Evolutionary conservation across 2,329 filamentous ascomycete species (phyloP).

Genomic region (Stagonosporopsis rhizophila): DNA sequence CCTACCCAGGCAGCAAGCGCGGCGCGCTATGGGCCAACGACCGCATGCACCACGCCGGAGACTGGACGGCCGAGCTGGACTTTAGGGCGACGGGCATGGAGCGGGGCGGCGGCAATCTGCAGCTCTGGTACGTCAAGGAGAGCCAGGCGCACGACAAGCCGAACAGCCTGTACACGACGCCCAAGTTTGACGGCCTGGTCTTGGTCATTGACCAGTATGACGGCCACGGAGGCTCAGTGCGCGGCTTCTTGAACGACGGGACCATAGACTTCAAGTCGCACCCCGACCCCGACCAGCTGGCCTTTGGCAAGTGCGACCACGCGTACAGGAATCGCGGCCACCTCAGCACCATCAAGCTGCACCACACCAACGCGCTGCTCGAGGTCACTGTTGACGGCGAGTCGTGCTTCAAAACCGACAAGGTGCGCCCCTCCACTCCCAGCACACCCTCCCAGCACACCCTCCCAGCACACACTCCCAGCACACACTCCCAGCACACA

Average conservation of each 20-base stretch:
- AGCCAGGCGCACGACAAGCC: slow-evolving; percentile 70
- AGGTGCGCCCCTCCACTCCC: slow-evolving; percentile 47
- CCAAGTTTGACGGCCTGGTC: slow-evolving; percentile 87
- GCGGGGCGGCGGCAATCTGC: slow-evolving; percentile 84
- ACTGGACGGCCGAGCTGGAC: slow-evolving; percentile 84
- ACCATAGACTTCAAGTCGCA: slow-evolving; percentile 78
- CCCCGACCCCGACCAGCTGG: slow-evolving; percentile 78
- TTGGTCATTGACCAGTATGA: slow-evolving; percentile 86
- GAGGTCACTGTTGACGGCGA: slow-evolving; percentile 81
- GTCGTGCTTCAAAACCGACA: slow-evolving; percentile 82
- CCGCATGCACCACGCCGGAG: slow-evolving; percentile 63
- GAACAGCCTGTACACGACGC: slow-evolving; percentile 82
- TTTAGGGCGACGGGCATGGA: slow-evolving; percentile 89
- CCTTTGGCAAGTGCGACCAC: slow-evolving; percentile 93
- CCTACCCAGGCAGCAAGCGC: slow-evolving; percentile 83
- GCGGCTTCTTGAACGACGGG: slow-evolving; percentile 95
- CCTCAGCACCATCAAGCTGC: slow-evolving; percentile 80
- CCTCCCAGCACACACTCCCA: not conserved
- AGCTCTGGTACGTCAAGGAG: slow-evolving; percentile 86
- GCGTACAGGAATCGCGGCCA: slow-evolving; percentile 89
- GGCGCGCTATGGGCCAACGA: slow-evolving; percentile 82
- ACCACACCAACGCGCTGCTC: slow-evolving; percentile 69
- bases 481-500: not conserved
- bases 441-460: not conserved
- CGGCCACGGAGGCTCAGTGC: slow-evolving; percentile 77